Percentiles rank a stretch among this genome's conserved stretches.
phyloP scores from a whole-genome alignment of 352 stramenopile species.

The Phytophthora cactorum region DNA sequence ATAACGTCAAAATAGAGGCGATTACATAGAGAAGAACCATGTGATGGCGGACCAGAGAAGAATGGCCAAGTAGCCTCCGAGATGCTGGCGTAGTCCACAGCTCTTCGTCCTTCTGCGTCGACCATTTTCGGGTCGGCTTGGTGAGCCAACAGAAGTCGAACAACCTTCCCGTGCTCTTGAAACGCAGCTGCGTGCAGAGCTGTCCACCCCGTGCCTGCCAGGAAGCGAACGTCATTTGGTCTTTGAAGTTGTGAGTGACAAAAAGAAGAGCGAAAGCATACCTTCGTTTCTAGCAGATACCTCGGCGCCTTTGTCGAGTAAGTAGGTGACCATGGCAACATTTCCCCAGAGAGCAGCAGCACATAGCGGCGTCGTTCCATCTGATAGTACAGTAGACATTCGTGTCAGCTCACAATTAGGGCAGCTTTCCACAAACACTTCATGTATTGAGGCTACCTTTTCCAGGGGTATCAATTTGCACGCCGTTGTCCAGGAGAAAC shows the following conservation, averaged over 20 bases:
- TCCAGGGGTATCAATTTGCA: constrained; percentile 54
- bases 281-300: constrained; percentile 64
- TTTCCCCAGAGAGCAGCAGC: constrained; percentile 71
- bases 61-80: constrained; percentile 78
- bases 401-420: background rate
- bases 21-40: background rate
- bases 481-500: constrained; percentile 61
- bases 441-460: constrained; percentile 38
- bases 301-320: constrained; percentile 62
- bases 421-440: background rate
- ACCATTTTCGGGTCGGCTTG: constrained; percentile 51
- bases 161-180: constrained; percentile 71
- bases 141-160: constrained; percentile 58
- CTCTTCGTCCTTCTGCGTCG: constrained; percentile 52
- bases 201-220: constrained; percentile 64
- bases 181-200: constrained; percentile 70
- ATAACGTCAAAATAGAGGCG: background rate
- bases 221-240: background rate
- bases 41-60: constrained; percentile 49
- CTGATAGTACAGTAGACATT: constrained; percentile 25
- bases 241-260: background rate
- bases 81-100: constrained; percentile 76
- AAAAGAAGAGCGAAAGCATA: constrained; percentile 12
- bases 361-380: constrained; percentile 69
- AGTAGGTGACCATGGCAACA: constrained; percentile 64